phyloP scores from a whole-genome alignment of 1,284 basidiomycete species.

The Ceratobasidium sp. region DNA sequence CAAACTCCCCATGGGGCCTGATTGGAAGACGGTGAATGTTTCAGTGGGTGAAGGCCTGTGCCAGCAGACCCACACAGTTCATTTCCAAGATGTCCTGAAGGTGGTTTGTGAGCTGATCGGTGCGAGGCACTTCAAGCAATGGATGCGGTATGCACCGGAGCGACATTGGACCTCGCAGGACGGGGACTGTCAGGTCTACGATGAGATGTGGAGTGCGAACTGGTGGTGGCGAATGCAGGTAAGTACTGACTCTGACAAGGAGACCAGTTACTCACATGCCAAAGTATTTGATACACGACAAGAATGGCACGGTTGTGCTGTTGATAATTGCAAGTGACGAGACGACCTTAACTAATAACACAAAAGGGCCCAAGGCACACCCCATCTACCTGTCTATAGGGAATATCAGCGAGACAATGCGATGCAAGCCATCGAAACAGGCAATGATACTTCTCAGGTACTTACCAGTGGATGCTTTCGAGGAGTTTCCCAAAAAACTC shows the following conservation, averaged over 20 bases:
- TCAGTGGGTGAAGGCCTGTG: not conserved
- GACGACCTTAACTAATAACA: not conserved
- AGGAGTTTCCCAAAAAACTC: not conserved
- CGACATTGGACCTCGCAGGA: slow-evolving; percentile 16
- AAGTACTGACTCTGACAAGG: not conserved
- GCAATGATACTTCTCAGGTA: slow-evolving; percentile 32
- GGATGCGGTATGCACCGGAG: slow-evolving; percentile 25
- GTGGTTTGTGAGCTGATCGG: slow-evolving; percentile 15
- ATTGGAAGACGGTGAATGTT: slow-evolving; percentile 2
- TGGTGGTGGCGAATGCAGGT: slow-evolving; percentile 36
- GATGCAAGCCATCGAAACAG: slow-evolving; percentile 24
- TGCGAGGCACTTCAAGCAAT: not conserved
- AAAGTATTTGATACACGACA: not conserved
- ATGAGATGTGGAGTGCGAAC: slow-evolving; percentile 23
- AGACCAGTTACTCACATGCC: not conserved
- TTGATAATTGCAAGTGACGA: not conserved
- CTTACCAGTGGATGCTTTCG: slow-evolving; percentile 19
- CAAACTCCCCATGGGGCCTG: not conserved
- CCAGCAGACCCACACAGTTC: not conserved
- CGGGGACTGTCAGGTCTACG: slow-evolving; percentile 3
- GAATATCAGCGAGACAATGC: slow-evolving; percentile 29
- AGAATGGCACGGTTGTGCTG: not conserved
- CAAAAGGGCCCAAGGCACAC: not conserved
- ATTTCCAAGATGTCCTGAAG: slow-evolving; percentile 10
- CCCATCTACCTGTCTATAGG: slow-evolving; percentile 25